A percentile compares a stretch with the other conserved stretches of the same genome.
These are phyloP conservation scores for Populus hybrid DNA, from an alignment of 441 rosid species.

Conservation along the genomic window DNA sequence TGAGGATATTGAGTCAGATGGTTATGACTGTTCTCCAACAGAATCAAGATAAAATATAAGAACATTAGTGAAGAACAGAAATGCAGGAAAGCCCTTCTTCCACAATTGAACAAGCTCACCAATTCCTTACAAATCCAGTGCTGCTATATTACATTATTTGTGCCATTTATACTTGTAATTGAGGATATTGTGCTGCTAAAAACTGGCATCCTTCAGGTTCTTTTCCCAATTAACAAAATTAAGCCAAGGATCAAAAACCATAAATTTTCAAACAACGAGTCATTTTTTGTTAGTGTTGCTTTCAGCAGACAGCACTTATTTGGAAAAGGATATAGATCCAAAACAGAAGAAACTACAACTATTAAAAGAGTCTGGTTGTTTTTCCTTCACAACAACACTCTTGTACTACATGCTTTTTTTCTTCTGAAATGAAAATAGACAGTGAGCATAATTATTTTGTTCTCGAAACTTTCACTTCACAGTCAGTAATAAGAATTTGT, in stretches of 20 bases:
- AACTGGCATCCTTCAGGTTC: not conserved
- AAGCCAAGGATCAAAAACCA: slow-evolving; percentile 3
- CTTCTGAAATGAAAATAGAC: not conserved
- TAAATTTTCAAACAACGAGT: too few relatives aligned
- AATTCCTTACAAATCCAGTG: slow-evolving; percentile 1
- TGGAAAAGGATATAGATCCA: not conserved
- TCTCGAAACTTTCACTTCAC: not conserved
- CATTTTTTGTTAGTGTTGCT: not conserved
- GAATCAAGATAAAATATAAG: too few relatives aligned
- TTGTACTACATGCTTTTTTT: not conserved
- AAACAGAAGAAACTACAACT: not conserved
- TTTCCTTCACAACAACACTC: not conserved
- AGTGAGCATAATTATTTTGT: not conserved
- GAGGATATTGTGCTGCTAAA: not conserved
- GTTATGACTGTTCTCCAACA: too few relatives aligned
- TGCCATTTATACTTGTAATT: not conserved
- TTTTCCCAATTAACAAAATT: not conserved
- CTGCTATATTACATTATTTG: not conserved
- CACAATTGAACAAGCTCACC: too few relatives aligned
- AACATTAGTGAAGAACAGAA: too few relatives aligned
- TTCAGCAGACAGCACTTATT: not conserved
- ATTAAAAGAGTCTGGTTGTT: not conserved
- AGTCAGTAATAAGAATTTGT: not conserved
- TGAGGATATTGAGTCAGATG: slow-evolving; percentile 63
- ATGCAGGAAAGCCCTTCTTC: too few relatives aligned